phyloP scores from a whole-genome alignment of 352 stramenopile species.

The Albugo laibachii region DNA sequence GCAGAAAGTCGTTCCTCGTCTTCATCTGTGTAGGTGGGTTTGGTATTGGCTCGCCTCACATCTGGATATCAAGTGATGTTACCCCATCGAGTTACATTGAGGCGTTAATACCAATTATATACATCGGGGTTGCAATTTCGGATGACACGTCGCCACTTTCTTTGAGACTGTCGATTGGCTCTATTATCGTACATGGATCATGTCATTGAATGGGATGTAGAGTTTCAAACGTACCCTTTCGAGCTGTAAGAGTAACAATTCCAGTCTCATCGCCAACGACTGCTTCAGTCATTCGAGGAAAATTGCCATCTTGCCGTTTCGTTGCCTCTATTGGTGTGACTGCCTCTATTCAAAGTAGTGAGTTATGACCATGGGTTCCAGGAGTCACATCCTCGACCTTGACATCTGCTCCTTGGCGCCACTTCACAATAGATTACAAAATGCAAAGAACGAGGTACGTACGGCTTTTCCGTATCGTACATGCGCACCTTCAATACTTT shows the following conservation, averaged over 20 bases:
- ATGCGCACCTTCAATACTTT: too few species aligned
- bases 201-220: not conserved
- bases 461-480: too few species aligned
- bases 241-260: conserved; percentile 56
- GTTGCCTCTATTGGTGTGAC: conserved; percentile 37
- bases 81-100: conserved; percentile 74
- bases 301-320: conserved; percentile 41
- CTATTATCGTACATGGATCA: conserved; percentile 10
- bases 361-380: conserved; percentile 56
- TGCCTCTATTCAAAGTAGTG: conserved; percentile 51
- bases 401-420: conserved; percentile 19
- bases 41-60: conserved; percentile 44
- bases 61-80: conserved; percentile 58
- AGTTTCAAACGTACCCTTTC: conserved; percentile 28
- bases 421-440: too few species aligned
- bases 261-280: conserved; percentile 67
- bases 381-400: conserved; percentile 59
- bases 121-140: conserved; percentile 71
- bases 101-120: conserved; percentile 67
- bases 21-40: conserved; percentile 21
- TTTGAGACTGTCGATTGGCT: conserved; percentile 52
- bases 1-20: conserved; percentile 53
- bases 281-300: conserved; percentile 48
- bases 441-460: too few species aligned
- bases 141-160: conserved; percentile 37